Evolutionary conservation across 495 filamentous ascomycete species (phyloP).

Genomic region (Entonaema liquescens): DNA sequence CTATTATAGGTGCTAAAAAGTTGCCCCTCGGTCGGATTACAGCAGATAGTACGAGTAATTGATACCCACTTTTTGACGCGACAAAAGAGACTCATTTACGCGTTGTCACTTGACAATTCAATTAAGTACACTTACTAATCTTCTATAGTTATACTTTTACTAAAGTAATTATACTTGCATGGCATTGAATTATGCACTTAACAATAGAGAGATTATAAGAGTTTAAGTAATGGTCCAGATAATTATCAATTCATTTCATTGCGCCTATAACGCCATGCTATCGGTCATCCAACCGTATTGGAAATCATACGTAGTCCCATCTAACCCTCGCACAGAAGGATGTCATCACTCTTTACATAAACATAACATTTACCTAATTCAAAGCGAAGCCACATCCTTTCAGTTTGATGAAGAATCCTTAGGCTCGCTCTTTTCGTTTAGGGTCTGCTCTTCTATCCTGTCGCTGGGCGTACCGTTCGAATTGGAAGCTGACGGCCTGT

Average conservation of each 20-base stretch:
- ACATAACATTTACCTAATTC: neutral
- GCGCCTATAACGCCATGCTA: slow-evolving; percentile 36
- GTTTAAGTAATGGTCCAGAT: neutral
- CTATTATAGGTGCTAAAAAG: neutral
- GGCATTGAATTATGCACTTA: neutral
- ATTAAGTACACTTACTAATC: neutral
- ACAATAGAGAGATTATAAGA: neutral
- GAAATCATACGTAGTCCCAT: slow-evolving; percentile 10
- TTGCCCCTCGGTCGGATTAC: slow-evolving; percentile 31
- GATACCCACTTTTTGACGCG: slow-evolving; percentile 31
- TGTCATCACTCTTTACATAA: slow-evolving; percentile 10
- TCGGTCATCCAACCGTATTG: slow-evolving; percentile 5
- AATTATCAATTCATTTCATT: neutral
- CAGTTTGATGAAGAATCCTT: slow-evolving; percentile 10
- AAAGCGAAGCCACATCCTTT: neutral
- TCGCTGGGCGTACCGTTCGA: slow-evolving; percentile 21
- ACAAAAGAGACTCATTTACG: slow-evolving; percentile 22
- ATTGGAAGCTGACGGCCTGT: slow-evolving; percentile 16
- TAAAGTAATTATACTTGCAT: neutral
- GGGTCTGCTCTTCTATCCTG: slow-evolving; percentile 1
- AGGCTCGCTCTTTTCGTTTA: slow-evolving; percentile 10
- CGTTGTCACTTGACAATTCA: slow-evolving; percentile 39
- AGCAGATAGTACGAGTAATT: slow-evolving; percentile 13
- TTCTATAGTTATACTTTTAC: neutral
- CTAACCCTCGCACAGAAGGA: slow-evolving; percentile 1